These are phyloP conservation scores for Sarocladium strictum DNA, from an alignment of 2,329 filamentous ascomycete species.

Conservation along the genomic window DNA sequence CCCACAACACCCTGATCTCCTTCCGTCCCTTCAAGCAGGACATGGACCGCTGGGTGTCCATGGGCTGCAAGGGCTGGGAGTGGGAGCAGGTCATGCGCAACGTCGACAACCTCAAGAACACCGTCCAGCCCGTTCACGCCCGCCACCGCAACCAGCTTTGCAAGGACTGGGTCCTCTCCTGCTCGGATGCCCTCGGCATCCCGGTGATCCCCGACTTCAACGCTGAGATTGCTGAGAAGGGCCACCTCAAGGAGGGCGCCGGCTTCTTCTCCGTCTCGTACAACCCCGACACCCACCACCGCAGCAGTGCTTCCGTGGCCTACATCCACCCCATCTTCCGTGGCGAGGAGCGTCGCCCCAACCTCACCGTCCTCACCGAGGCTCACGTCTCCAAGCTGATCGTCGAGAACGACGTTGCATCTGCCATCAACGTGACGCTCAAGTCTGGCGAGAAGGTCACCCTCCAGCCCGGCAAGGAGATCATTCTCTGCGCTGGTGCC, in stretches of 20 bases:
- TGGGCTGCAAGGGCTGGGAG: constrained; percentile 79
- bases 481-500: constrained; percentile 72
- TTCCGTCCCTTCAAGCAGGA: constrained; percentile 91
- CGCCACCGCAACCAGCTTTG: constrained; percentile 86
- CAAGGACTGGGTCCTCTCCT: constrained; percentile 82
- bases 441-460: constrained; percentile 46
- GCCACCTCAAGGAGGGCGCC: constrained; percentile 67
- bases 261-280: constrained; percentile 90
- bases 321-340: constrained; percentile 89
- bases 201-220: constrained; percentile 85
- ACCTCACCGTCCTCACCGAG: constrained; percentile 80
- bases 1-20: constrained; percentile 89
- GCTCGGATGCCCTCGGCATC: constrained; percentile 71
- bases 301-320: constrained; percentile 81
- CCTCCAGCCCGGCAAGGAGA: constrained; percentile 66
- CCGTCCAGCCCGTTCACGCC: constrained; percentile 81
- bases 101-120: constrained; percentile 79
- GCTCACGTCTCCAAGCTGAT: constrained; percentile 83
- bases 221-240: constrained; percentile 68
- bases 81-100: constrained; percentile 80
- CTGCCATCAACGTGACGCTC: constrained; percentile 63
- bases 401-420: constrained; percentile 62
- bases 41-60: constrained; percentile 73
- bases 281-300: constrained; percentile 79
- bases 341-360: constrained; percentile 74